Evolutionary conservation across 805 yeast species (phyloP), one percentile per base, ranked within the genome.

Genomic region (Cyberlindnera misumaiensis): DNA sequence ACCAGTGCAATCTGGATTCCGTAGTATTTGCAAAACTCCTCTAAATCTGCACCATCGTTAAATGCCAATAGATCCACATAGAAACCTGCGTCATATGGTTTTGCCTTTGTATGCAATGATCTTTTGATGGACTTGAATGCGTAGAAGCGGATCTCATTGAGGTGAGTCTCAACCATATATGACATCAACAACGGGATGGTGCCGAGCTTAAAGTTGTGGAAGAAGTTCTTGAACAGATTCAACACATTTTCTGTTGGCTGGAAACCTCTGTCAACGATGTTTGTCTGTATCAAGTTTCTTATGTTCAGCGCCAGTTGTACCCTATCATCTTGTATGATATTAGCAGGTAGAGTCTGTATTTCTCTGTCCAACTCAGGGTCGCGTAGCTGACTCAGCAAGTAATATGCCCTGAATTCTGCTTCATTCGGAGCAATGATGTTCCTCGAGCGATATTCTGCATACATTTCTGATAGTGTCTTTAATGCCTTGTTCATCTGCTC

Each of bases 401-500:
- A 82, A 56, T 89, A 93, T 0, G 96, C 89, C 49, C 97, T 72
- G 53, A 93, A 86, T 56, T 93, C 98, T 0, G 97, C 84, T 60
- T 93, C 97, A 50, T 87, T 85, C 0, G 88, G 84, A 31, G 84
- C 75, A 5, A 43, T 44, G 0, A 85, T 78, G 2, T 88, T 90
- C 42, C 72, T 70, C 20, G 79, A 75, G 32, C 94, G 67, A 10
- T 80, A 80, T 52, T 84, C 96, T 39, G 77, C 76, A 53, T 93
- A 93, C 56, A 88, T 84, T 55, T 93, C 96, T 3, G 84, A 73
- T 27, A 93, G 64, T 0, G 97, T 84, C 53, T 90, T 95, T 34
- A 93, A 59, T 0, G 96, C 84, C 53, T 93, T 93, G 55, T 85
- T 88, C 56, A 93, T 73, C 56, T 93, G 98, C 58, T 93, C 98